Conservation (phyloP, 495 filamentous ascomycete species). For the Hypoxylon rickii region DNA sequence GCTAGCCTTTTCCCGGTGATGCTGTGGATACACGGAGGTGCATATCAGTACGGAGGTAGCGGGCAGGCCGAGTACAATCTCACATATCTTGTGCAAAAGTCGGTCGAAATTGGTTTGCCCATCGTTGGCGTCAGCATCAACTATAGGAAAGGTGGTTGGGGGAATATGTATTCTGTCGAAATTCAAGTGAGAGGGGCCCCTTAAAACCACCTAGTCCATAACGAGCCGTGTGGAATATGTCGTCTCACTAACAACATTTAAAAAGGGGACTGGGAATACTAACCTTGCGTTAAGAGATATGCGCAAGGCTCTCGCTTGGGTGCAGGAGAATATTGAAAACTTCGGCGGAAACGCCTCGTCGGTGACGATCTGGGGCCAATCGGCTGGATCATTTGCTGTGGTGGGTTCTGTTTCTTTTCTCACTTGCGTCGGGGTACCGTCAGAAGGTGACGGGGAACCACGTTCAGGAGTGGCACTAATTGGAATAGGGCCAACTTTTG, state of each 20-base stretch:
- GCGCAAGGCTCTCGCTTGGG: slow-evolving; percentile 59
- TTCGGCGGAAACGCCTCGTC: slow-evolving; percentile 60
- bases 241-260: neutral
- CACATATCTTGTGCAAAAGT: slow-evolving; percentile 48
- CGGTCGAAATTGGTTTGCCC: slow-evolving; percentile 51
- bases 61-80: slow-evolving; percentile 55
- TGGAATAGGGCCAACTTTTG: slow-evolving; percentile 35
- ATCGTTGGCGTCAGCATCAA: slow-evolving; percentile 52
- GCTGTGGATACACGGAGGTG: slow-evolving; percentile 72
- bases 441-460: neutral
- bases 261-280: slow-evolving; percentile 41
- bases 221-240: neutral
- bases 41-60: slow-evolving; percentile 65
- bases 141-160: slow-evolving; percentile 48
- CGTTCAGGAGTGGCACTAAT: neutral
- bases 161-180: slow-evolving; percentile 54
- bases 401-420: slow-evolving; percentile 13
- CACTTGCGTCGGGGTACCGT: too few species aligned
- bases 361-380: slow-evolving; percentile 47
- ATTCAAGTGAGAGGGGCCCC: slow-evolving; percentile 32
- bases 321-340: slow-evolving; percentile 59
- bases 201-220: neutral
- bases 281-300: slow-evolving; percentile 56
- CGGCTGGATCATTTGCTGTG: slow-evolving; percentile 43
- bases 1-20: slow-evolving; percentile 56